Evolutionary conservation across 2,329 filamentous ascomycete species (phyloP), one percentile per base, ranked within the genome.

Genomic region (Ilyonectria mors-panacis): DNA sequence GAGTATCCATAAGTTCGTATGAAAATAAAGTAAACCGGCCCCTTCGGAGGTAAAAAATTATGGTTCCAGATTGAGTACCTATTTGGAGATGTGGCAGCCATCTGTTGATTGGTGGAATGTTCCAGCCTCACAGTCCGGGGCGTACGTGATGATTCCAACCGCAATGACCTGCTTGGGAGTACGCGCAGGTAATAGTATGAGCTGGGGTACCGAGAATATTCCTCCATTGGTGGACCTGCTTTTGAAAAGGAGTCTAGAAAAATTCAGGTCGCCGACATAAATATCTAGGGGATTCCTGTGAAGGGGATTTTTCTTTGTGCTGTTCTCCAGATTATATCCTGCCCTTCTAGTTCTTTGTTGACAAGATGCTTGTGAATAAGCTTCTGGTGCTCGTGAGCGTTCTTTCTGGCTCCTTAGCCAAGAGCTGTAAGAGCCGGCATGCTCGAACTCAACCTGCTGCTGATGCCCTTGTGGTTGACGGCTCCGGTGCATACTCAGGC

Each of bases 51-150:
- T n/a, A 42, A 8, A 39, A 42, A n/a, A 42, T 42, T 4, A n/a
- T n/a, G 8, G 39, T 26, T 56, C 13, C 15, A 42, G 3, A 56
- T 21, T 12, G 35, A n/a, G 19, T 9, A 44, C 19, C 6, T 23
- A 2, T 55, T 13, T 12, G 17, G 26, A 10, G 37, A 3, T 44
- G 37, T 42, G 8, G 12, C 23, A 13, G 15, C 9, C 12, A 10
- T 15, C 30, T 19, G 35, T 42, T 53, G 9, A 59, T 51, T 60
- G 47, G 47, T 60, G 23, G 57, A 60, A 44, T n/a, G 21, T 7
- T 10, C 15, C n/a, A 17, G 10, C 7, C 9, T 19, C 2, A 7
- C 21, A 19, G 33, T 35, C n/a, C 6, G 30, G n/a, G n/a, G 5
- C 10, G 26, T 33, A 19, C n/a, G 13, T 26, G 10, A 28, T 13